A percentile compares a stretch with the other conserved stretches of the same genome.
Evolutionary conservation across 768 basidiomycete species (phyloP).

Genomic region (Chlorophyllum brunneum): DNA sequence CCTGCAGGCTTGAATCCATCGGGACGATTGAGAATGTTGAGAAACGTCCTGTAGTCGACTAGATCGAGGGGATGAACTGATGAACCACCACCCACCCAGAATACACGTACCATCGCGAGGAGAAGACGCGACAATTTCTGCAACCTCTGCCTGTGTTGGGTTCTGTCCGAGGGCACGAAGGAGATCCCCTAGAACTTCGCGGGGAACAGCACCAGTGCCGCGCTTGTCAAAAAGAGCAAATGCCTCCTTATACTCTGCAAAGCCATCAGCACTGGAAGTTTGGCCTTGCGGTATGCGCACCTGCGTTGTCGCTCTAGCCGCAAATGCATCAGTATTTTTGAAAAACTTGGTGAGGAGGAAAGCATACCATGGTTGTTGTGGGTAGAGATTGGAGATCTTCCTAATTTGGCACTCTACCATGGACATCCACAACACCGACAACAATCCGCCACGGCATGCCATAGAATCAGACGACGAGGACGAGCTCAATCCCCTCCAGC

Average conservation of each 20-base stretch:
- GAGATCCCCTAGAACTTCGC: conserved; percentile 88
- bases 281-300: conserved; percentile 13
- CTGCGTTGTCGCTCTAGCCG: conserved; percentile 20
- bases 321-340: not conserved
- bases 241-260: conserved; percentile 93
- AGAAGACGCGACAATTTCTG: conserved; percentile 67
- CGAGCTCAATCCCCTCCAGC: conserved; percentile 44
- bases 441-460: conserved; percentile 53
- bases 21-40: conserved; percentile 87
- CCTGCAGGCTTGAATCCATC: conserved; percentile 98
- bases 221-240: conserved; percentile 98
- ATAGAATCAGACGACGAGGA: conserved; percentile 72
- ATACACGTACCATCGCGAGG: conserved; percentile 66
- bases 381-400: conserved; percentile 10
- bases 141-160: conserved; percentile 98
- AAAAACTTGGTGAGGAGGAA: not conserved
- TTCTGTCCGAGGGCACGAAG: conserved; percentile 95
- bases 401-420: conserved; percentile 7
- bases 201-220: conserved; percentile 85
- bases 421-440: conserved; percentile 37
- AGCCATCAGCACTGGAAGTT: not conserved
- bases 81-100: not conserved
- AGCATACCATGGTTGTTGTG: conserved; percentile 27
- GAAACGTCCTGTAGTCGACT: conserved; percentile 94
- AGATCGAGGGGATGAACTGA: not conserved